phyloP scores from a whole-genome alignment of 805 yeast genomes.

The Myxozyma neotropica region DNA sequence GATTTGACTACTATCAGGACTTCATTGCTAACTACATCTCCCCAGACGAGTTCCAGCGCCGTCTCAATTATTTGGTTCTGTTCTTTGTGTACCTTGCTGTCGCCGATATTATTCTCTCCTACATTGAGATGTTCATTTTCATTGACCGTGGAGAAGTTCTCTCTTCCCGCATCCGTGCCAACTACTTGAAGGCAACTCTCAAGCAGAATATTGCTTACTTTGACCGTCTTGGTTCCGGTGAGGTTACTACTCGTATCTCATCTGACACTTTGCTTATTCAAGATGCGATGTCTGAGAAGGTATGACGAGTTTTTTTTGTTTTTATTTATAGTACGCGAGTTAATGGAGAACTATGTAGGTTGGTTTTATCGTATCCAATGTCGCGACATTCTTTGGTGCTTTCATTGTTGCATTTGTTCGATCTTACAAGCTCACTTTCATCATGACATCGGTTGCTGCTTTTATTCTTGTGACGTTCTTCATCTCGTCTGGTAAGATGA shows the following conservation, averaged over 20 bases:
- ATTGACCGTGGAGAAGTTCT: slow-evolving; percentile 48
- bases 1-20: slow-evolving; percentile 12
- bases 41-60: slow-evolving; percentile 41
- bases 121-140: slow-evolving; percentile 43
- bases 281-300: slow-evolving; percentile 49
- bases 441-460: slow-evolving; percentile 43
- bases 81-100: slow-evolving; percentile 48
- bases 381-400: slow-evolving; percentile 48
- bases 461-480: slow-evolving; percentile 41
- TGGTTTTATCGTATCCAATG: slow-evolving; percentile 43
- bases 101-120: slow-evolving; percentile 38
- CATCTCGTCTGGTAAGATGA: slow-evolving; percentile 41
- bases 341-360: slow-evolving; percentile 36
- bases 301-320: slow-evolving; percentile 37
- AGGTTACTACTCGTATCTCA: slow-evolving; percentile 50
- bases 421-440: slow-evolving; percentile 45
- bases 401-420: slow-evolving; percentile 44
- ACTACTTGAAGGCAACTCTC: slow-evolving; percentile 44
- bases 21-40: slow-evolving; percentile 22
- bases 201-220: slow-evolving; percentile 49
- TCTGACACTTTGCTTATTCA: slow-evolving; percentile 47
- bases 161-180: slow-evolving; percentile 46
- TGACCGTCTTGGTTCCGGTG: slow-evolving; percentile 48
- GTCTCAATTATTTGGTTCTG: slow-evolving; percentile 43
- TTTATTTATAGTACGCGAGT: slow-evolving; percentile 33